Conservation (phyloP, 192 early-diverging fungal species). For the Rhizoclosmatium globosum region DNA sequence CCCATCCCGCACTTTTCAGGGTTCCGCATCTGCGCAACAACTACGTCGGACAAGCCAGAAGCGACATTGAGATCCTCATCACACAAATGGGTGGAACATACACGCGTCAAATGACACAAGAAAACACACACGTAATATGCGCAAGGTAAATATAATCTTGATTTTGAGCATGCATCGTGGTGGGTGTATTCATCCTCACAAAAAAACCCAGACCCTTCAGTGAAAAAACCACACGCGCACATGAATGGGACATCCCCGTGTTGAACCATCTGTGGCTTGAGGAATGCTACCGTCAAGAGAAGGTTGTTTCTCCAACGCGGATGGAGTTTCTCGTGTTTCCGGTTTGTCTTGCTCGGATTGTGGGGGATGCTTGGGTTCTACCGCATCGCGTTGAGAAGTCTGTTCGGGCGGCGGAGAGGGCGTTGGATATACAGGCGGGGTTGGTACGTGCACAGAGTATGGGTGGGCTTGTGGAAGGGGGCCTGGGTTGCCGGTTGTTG, state of each 20-base stretch:
- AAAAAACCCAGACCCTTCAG: slow-evolving; percentile 57
- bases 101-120: slow-evolving; percentile 66
- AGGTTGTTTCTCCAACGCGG: slow-evolving; percentile 60
- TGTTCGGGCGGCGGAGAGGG: slow-evolving; percentile 1
- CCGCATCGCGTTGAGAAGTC: not conserved
- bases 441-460: not conserved
- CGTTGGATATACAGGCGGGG: not conserved
- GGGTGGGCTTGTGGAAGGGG: not conserved
- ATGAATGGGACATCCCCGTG: slow-evolving; percentile 71
- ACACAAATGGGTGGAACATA: slow-evolving; percentile 68
- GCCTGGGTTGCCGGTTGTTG: not conserved
- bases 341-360: slow-evolving; percentile 16
- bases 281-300: slow-evolving; percentile 70
- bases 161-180: too few species aligned
- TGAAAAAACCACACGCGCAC: slow-evolving; percentile 69
- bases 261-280: slow-evolving; percentile 92
- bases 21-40: slow-evolving; percentile 68
- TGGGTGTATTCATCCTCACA: not conserved
- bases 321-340: slow-evolving; percentile 17
- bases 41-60: slow-evolving; percentile 71
- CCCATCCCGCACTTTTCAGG: slow-evolving; percentile 58
- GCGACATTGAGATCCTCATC: slow-evolving; percentile 72
- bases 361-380: slow-evolving; percentile 10
- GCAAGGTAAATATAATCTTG: slow-evolving; percentile 51
- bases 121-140: slow-evolving; percentile 82